Evolutionary conservation across 2,329 filamentous ascomycete species (phyloP).

Genomic region (Aschersonia sp.): DNA sequence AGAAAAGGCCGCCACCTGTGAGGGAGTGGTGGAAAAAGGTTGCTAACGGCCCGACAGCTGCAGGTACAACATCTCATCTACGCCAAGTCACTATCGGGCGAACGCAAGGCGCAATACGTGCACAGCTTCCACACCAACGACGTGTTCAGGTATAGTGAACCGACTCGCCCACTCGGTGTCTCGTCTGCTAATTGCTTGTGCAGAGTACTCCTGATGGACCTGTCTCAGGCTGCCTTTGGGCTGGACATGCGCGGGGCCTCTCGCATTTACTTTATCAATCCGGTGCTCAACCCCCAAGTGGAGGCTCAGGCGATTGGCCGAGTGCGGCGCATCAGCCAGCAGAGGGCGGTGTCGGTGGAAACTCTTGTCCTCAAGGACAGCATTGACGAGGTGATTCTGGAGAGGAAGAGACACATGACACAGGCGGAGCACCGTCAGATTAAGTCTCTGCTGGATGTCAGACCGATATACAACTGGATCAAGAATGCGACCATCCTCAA

Average conservation of each 20-base stretch:
- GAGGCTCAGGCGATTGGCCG: slow-evolving; percentile 88
- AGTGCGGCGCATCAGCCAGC: slow-evolving; percentile 76
- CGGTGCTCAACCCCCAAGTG: slow-evolving; percentile 70
- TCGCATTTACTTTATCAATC: slow-evolving; percentile 77
- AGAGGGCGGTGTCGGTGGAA: slow-evolving; percentile 65
- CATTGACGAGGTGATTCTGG: slow-evolving; percentile 72
- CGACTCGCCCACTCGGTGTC: slow-evolving; percentile 1
- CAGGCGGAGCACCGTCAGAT: slow-evolving; percentile 43
- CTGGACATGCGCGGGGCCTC: slow-evolving; percentile 74
- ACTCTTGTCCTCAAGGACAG: slow-evolving; percentile 69
- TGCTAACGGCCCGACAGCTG: slow-evolving; percentile 20
- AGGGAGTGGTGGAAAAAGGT: background rate
- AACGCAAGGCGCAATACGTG: slow-evolving; percentile 59
- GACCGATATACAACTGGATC: slow-evolving; percentile 45
- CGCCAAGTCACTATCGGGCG: slow-evolving; percentile 43
- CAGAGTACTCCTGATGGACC: slow-evolving; percentile 74
- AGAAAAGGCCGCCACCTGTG: slow-evolving; percentile 2
- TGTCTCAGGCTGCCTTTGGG: slow-evolving; percentile 78
- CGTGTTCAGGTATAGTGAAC: slow-evolving; percentile 35
- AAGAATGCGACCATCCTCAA: slow-evolving; percentile 31
- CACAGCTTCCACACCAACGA: slow-evolving; percentile 59
- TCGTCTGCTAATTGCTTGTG: background rate
- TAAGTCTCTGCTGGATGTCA: slow-evolving; percentile 43
- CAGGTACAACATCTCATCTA: slow-evolving; percentile 52
- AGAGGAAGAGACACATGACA: slow-evolving; percentile 61